These are phyloP conservation scores for Rhododendron mucronatum DNA, from an alignment of 148 eudicot genomes.

Conservation along the genomic window DNA sequence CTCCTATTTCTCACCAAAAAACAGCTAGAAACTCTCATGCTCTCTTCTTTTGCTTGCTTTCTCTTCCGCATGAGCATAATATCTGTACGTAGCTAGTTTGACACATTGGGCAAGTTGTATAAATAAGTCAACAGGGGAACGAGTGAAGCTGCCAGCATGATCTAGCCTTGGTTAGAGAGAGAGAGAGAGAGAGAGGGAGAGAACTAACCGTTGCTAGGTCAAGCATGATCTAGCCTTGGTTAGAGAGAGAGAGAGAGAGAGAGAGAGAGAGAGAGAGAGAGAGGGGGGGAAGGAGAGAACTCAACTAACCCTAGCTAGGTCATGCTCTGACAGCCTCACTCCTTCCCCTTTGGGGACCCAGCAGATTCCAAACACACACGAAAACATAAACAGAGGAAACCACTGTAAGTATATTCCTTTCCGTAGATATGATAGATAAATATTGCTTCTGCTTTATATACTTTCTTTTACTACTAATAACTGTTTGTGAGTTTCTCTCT, in stretches of 20 bases:
- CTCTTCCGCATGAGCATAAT: not conserved
- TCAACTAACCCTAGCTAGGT: constrained; percentile 37
- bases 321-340: constrained; percentile 87
- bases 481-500: not conserved
- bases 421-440: no score
- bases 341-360: constrained; percentile 43
- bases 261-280: not conserved
- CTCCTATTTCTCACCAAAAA: not conserved
- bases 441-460: not conserved
- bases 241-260: not conserved
- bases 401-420: constrained; percentile 26
- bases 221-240: not conserved
- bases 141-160: constrained; percentile 94
- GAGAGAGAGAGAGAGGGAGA: not conserved
- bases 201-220: constrained; percentile 50
- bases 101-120: not conserved
- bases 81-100: not conserved
- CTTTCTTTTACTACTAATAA: not conserved
- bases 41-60: not conserved
- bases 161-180: constrained; percentile 45
- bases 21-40: not conserved
- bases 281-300: not conserved
- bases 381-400: not conserved
- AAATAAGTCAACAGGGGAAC: constrained; percentile 36
- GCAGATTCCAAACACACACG: not conserved